Conservation (phyloP, 441 rosid species). For the Flueggea neowawraea region DNA sequence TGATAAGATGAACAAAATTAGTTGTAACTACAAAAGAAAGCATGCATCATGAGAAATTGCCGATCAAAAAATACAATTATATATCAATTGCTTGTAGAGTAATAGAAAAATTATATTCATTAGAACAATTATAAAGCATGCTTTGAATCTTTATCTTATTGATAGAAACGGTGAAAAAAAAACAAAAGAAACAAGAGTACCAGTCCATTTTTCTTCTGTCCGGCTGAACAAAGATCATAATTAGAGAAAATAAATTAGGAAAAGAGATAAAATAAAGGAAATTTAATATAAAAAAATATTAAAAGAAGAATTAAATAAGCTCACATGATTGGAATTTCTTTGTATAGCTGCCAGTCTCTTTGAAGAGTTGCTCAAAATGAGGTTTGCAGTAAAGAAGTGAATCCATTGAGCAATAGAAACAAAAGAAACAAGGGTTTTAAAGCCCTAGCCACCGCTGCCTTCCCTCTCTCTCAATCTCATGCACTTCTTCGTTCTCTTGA, state of each 20-base stretch:
- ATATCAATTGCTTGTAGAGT: conserved; percentile 45
- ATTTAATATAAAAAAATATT: background rate
- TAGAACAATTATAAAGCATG: background rate
- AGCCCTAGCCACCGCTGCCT: too few relatives aligned
- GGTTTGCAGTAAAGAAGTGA: conserved; percentile 83
- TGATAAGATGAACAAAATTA: conserved; percentile 13
- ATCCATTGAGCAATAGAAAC: conserved; percentile 92
- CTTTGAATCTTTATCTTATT: background rate
- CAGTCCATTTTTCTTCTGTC: conserved; percentile 44
- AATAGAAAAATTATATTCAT: background rate
- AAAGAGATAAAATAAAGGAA: background rate
- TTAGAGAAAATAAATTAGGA: background rate
- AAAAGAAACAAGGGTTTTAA: too few relatives aligned
- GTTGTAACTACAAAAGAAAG: conserved; percentile 13
- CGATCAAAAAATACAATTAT: conserved; percentile 10
- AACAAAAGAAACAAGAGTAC: conserved; percentile 27
- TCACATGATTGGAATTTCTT: conserved; percentile 74
- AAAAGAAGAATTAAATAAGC: background rate
- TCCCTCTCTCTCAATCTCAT: too few relatives aligned
- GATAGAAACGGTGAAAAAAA: background rate
- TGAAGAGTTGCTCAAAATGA: conserved; percentile 89
- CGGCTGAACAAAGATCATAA: conserved; percentile 33
- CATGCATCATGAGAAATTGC: background rate
- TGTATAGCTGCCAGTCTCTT: conserved; percentile 82
- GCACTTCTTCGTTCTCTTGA: too few relatives aligned